Conservation (phyloP, 176 grass and related monocot genomes). For the Elaeis guineensis region DNA sequence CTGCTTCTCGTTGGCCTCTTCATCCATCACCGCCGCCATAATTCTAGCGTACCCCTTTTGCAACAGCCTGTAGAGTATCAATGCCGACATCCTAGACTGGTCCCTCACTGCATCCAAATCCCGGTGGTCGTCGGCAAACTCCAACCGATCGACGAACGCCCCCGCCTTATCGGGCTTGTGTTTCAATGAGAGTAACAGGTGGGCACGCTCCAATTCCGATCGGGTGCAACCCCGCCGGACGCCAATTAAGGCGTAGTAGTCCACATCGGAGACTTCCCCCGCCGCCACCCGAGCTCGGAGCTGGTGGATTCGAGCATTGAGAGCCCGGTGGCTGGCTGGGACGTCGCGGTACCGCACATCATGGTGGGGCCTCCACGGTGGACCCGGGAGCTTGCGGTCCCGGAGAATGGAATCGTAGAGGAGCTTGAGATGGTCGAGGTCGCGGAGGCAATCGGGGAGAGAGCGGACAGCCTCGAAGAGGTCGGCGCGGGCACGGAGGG, state of each 20-base stretch:
- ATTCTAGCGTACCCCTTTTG: slow-evolving; percentile 73
- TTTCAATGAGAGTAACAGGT: slow-evolving; percentile 65
- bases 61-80: slow-evolving; percentile 81
- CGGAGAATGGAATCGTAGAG: slow-evolving; percentile 83
- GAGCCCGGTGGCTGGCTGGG: slow-evolving; percentile 49
- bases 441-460: slow-evolving; percentile 64
- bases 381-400: slow-evolving; percentile 63
- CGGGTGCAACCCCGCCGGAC: slow-evolving; percentile 68
- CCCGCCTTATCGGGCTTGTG: slow-evolving; percentile 72
- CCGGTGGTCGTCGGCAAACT: slow-evolving; percentile 76
- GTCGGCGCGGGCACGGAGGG: slow-evolving; percentile 63
- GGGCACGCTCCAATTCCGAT: slow-evolving; percentile 68
- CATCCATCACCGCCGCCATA: slow-evolving; percentile 36
- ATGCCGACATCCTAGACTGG: slow-evolving; percentile 81
- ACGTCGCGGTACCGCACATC: slow-evolving; percentile 72
- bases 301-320: slow-evolving; percentile 55
- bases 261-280: slow-evolving; percentile 55
- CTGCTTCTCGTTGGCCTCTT: slow-evolving; percentile 50
- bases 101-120: slow-evolving; percentile 72
- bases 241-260: slow-evolving; percentile 61
- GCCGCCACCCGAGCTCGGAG: slow-evolving; percentile 46
- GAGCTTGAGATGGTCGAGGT: slow-evolving; percentile 90
- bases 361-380: slow-evolving; percentile 49
- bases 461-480: slow-evolving; percentile 58
- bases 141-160: slow-evolving; percentile 68